These are phyloP conservation scores for Amauroascus verrucosus DNA, from an alignment of 2,329 filamentous ascomycete species.

Conservation along the genomic window DNA sequence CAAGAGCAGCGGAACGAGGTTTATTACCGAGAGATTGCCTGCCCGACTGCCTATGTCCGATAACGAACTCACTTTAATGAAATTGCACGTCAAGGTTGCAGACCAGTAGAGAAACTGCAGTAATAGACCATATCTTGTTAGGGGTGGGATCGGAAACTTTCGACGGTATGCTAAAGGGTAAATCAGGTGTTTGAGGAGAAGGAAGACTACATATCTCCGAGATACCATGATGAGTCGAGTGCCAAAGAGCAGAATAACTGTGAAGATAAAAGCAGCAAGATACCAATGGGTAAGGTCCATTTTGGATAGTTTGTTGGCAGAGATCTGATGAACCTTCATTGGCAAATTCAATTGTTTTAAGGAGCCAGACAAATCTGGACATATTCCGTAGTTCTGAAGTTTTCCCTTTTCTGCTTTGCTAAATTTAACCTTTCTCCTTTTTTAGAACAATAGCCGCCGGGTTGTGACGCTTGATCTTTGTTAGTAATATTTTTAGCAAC, in stretches of 20 bases:
- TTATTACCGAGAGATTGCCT: not conserved
- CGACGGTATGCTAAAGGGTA: not conserved
- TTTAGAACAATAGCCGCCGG: no score
- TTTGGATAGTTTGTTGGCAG: no score
- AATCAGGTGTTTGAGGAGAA: not conserved
- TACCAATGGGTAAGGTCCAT: no score
- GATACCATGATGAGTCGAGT: not conserved
- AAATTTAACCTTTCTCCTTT: no score
- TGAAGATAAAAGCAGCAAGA: not conserved
- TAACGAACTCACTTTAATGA: not conserved
- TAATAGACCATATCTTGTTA: not conserved
- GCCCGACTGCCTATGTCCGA: not conserved
- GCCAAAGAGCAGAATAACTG: not conserved
- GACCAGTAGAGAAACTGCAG: not conserved
- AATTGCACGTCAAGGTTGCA: not conserved
- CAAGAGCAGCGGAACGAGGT: not conserved
- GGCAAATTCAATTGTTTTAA: no score
- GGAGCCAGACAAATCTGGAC: no score
- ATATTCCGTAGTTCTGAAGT: no score
- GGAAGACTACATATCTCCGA: not conserved
- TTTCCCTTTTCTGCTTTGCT: no score
- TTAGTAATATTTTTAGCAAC: no score
- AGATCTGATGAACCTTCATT: no score
- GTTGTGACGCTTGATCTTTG: no score
- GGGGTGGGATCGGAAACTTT: not conserved